Percentiles rank a stretch among this genome's conserved stretches.
Conservation (phyloP, 495 filamentous ascomycete species). For the Neurospora tetraspora region DNA sequence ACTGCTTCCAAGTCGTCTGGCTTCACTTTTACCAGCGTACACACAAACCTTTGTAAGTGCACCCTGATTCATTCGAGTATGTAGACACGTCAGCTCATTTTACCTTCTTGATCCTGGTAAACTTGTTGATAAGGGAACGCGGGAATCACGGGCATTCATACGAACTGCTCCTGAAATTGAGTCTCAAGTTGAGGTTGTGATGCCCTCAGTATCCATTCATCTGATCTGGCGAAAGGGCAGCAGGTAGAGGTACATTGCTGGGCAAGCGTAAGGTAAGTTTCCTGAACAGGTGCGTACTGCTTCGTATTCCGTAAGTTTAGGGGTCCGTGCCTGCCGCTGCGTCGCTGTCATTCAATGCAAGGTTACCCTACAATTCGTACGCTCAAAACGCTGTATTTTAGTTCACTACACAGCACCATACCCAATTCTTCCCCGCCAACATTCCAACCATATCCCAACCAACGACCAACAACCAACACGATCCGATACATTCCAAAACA, state of each 20-base stretch:
- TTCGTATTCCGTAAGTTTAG: not conserved
- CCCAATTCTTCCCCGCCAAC: not conserved
- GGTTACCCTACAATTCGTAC: not conserved
- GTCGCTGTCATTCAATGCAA: not conserved
- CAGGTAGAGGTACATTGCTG: not conserved
- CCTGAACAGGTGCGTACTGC: not conserved
- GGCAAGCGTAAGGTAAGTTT: not conserved
- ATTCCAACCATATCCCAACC: not conserved
- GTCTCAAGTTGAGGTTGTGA: not conserved
- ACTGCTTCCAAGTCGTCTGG: not conserved
- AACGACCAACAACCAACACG: not conserved
- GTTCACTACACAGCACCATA: not conserved
- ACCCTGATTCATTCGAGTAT: not conserved
- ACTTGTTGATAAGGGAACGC: not conserved
- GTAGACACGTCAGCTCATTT: not conserved
- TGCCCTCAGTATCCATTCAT: not conserved
- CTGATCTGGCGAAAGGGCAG: not conserved
- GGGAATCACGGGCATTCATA: not conserved
- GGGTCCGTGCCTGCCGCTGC: not conserved
- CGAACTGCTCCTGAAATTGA: not conserved
- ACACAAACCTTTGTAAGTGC: not conserved
- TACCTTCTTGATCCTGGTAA: not conserved
- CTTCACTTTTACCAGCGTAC: not conserved
- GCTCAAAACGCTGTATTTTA: not conserved
- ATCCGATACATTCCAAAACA: not conserved